Conservation (phyloP, 2,329 filamentous ascomycete genomes). For the Microascus cirrosus region DNA sequence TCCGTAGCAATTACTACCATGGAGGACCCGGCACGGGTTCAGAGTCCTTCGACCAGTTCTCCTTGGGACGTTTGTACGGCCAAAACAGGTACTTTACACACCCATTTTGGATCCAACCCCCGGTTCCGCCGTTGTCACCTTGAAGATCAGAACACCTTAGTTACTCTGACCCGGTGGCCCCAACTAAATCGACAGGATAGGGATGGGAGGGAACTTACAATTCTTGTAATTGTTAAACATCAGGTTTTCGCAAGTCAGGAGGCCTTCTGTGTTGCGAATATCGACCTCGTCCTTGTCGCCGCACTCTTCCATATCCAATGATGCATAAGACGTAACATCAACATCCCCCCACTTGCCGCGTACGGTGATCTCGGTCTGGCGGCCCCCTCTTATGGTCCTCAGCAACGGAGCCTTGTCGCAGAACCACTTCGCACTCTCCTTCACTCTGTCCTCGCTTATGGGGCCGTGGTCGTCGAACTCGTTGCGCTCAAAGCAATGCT, state of each 20-base stretch:
- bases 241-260: not conserved
- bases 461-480: not conserved
- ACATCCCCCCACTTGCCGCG: not conserved
- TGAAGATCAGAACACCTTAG: not conserved
- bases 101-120: not conserved
- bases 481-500: not conserved
- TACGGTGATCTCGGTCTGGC: not conserved
- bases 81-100: not conserved
- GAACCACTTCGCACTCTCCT: not conserved
- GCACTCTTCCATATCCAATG: not conserved
- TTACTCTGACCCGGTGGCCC: not conserved
- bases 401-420: no score
- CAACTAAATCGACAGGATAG: not conserved
- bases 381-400: no score
- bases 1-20: no score
- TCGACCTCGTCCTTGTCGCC: not conserved
- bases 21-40: no score
- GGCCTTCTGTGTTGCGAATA: not conserved
- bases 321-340: not conserved
- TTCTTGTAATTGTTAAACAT: not conserved
- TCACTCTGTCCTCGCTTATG: not conserved
- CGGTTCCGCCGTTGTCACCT: not conserved
- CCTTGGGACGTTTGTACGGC: not conserved
- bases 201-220: not conserved
- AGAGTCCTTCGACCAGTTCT: no score